Base-by-base conservation (phyloP, 257 asterid genomes). In the Solanum chiquidenum region DNA sequence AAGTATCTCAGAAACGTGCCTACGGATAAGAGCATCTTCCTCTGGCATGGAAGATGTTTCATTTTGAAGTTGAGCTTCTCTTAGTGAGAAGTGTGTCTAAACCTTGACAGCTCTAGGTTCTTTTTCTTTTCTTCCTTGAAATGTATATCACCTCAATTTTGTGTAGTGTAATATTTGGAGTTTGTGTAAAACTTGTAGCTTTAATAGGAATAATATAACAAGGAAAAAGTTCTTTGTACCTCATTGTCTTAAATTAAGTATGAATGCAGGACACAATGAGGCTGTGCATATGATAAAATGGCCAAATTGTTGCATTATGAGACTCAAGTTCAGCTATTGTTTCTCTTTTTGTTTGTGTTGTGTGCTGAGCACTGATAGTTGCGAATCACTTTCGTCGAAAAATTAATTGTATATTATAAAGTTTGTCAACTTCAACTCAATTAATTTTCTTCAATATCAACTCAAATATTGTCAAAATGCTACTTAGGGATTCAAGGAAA, bases 121-220 rank as follows among this genome's bases (percentile, higher is more conserved):
- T 16, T n/a, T 52, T 52, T 52, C n/a, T 9, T 69, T 71, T 27
- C 12, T 35, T 38, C n/a, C 23, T 23, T 34, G 85, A 86, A 42
- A 71, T 90, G n/a, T 37, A 16, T 33, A 55, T 85, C 84, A 64
- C 88, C 44, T 89, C 90, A 87, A 87, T 91, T 91, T 89, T 91
- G 92, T 89, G 89, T 60, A 87, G 89, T 84, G 34, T 83, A 75
- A 40, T 86, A 42, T 84, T 14, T 58, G 29, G 18, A 33, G 76
- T 49, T 88, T 69, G 11, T 87, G 74, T 84, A 87, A 35, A 20
- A 25, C 72, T 40, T 87, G 64, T 85, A 72, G 84, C 27, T 87
- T 90, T 79, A 14, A 3, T 25, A 58, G 86, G 86, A 71, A 64
- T 88, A 77, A 86, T 66, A 83, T 49, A 64, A 76, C 33, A 23